Evolutionary conservation across 495 filamentous ascomycete genomes (phyloP).

Genomic region (Penicillium soppii): DNA sequence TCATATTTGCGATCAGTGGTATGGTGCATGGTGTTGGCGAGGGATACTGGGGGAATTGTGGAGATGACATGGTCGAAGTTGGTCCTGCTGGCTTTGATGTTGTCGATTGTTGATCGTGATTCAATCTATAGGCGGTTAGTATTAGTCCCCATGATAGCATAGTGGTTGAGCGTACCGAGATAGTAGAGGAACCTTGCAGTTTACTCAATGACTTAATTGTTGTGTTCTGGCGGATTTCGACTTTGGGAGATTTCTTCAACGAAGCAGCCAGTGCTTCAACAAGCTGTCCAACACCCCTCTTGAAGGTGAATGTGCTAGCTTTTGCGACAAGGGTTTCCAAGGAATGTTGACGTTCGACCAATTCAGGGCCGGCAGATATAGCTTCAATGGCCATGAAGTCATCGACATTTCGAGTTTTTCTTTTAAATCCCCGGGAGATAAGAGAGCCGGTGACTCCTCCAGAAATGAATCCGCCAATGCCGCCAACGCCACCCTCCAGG

Average conservation of each 20-base stretch:
- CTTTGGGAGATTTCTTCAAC: conserved; percentile 30
- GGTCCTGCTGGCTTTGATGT: neutral
- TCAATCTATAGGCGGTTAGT: neutral
- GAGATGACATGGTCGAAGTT: conserved; percentile 67
- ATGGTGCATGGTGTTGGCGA: conserved; percentile 24
- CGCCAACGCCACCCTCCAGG: conserved; percentile 38
- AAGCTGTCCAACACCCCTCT: conserved; percentile 35
- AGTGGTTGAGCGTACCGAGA: neutral
- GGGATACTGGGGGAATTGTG: conserved; percentile 56
- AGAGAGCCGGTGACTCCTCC: conserved; percentile 23
- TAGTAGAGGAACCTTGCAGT: neutral
- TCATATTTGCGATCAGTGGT: conserved; percentile 5
- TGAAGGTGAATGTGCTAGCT: conserved; percentile 55
- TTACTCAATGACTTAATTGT: conserved; percentile 12
- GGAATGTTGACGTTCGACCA: conserved; percentile 7
- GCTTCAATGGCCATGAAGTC: conserved; percentile 26
- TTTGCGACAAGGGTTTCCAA: conserved; percentile 15
- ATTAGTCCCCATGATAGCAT: neutral
- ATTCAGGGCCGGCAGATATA: conserved; percentile 2
- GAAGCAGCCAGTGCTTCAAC: conserved; percentile 24
- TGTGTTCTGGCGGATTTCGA: conserved; percentile 22
- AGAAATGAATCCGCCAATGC: conserved; percentile 5
- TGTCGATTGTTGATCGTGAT: neutral
- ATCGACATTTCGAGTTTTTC: conserved; percentile 23
- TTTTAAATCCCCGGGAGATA: conserved; percentile 6